Evolutionary conservation across 202 grass and related monocot species (phyloP).

Genomic region (Schoenoplectus triqueter): DNA sequence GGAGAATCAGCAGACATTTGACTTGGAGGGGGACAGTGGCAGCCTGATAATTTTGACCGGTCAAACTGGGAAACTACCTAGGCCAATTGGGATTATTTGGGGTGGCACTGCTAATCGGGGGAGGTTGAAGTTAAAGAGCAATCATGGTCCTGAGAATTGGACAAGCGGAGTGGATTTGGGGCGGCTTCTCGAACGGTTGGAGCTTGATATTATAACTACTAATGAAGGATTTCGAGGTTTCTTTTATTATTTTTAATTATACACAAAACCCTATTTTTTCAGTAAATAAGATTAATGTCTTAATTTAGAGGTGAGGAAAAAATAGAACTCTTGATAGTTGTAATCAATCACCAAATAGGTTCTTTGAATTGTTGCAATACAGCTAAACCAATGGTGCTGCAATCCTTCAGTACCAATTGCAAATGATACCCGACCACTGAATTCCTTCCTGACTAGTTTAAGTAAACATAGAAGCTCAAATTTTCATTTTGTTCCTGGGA

Average conservation of each 20-base stretch:
- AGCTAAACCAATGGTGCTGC: background rate
- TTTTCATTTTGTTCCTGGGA: background rate
- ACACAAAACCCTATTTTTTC: background rate
- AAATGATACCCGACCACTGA: conserved; percentile 2
- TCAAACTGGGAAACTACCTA: conserved; percentile 65
- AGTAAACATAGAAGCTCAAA: background rate
- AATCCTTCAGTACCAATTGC: background rate
- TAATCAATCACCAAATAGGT: background rate
- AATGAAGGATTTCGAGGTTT: conserved; percentile 75
- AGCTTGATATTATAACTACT: conserved; percentile 86
- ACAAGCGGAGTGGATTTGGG: conserved; percentile 93
- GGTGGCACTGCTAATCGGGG: conserved; percentile 92
- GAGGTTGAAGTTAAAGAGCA: conserved; percentile 81
- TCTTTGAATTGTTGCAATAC: background rate
- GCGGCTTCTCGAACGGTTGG: conserved; percentile 83
- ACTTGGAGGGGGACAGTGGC: conserved; percentile 95
- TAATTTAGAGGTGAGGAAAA: conserved; percentile 10
- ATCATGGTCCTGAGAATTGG: conserved; percentile 94
- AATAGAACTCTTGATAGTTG: background rate
- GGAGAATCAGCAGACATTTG: conserved; percentile 91
- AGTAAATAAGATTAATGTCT: background rate
- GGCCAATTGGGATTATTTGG: conserved; percentile 96
- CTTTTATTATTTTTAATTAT: conserved; percentile 9
- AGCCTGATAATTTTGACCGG: conserved; percentile 86
- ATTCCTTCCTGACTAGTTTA: conserved; percentile 6